These are phyloP conservation scores for Gastrodia elata DNA, from an alignment of 106 monocot species.

Conservation along the genomic window DNA sequence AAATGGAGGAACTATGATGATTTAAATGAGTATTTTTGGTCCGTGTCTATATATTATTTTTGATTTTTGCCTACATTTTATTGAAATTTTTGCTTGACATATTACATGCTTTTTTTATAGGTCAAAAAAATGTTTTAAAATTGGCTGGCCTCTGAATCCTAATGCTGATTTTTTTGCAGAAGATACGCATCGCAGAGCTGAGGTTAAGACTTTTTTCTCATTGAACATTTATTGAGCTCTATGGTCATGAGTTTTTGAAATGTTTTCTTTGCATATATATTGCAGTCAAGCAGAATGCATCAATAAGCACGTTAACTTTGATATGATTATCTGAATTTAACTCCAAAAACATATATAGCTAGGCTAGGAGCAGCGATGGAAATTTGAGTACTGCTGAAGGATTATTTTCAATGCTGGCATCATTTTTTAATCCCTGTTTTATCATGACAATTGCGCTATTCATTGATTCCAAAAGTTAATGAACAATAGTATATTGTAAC, in stretches of 20 bases:
- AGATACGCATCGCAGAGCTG: conserved; percentile 23
- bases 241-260: too few relatives aligned
- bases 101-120: conserved; percentile 33
- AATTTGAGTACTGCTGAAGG: background rate
- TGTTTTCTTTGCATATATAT: background rate
- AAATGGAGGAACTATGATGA: conserved; percentile 99
- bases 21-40: conserved; percentile 98
- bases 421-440: background rate
- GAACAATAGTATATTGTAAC: background rate
- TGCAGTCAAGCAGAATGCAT: background rate
- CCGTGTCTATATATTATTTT: conserved; percentile 11
- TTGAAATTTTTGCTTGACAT: background rate
- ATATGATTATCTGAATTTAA: background rate
- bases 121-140: conserved; percentile 78
- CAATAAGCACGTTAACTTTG: background rate
- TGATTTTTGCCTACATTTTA: background rate
- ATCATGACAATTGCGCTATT: background rate
- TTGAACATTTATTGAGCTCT: background rate
- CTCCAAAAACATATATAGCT: background rate
- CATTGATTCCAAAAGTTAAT: background rate
- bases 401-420: background rate
- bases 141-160: conserved; percentile 60
- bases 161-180: conserved; percentile 59
- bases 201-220: conserved; percentile 24
- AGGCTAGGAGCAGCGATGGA: background rate